A percentile compares a stretch with the other conserved stretches of the same genome.
Conservation (phyloP, 441 rosid genomes). For the Raphanus hybrid region DNA sequence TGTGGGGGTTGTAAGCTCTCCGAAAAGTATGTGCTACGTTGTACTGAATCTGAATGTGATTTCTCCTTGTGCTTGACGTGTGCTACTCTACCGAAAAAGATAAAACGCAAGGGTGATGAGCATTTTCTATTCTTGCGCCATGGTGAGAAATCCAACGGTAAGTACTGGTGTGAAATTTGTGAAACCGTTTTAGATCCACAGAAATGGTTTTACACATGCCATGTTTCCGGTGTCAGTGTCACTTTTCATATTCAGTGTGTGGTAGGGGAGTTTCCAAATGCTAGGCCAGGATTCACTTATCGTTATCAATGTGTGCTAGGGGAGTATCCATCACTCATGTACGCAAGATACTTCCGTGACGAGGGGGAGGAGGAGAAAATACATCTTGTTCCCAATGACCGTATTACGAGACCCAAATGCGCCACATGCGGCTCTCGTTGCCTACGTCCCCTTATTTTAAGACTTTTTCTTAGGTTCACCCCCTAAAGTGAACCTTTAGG, state of each 20-base stretch:
- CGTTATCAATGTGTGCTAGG: neutral
- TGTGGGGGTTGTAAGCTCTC: neutral
- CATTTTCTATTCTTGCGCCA: slow-evolving; percentile 10
- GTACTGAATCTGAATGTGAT: slow-evolving; percentile 15
- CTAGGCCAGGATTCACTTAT: slow-evolving; percentile 10
- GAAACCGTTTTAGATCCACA: slow-evolving; percentile 21
- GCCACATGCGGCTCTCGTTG: no score
- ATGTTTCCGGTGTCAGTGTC: neutral
- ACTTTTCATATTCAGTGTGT: slow-evolving; percentile 17
- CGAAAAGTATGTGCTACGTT: neutral
- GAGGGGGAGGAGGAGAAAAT: no score
- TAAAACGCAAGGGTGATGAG: slow-evolving; percentile 23
- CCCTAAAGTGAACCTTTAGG: no score
- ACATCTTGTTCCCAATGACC: no score
- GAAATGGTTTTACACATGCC: slow-evolving; percentile 27
- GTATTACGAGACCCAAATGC: no score
- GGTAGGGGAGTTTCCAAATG: neutral
- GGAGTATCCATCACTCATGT: no score
- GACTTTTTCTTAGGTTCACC: no score
- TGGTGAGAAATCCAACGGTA: slow-evolving; percentile 3
- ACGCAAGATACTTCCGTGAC: no score
- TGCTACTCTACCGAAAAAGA: slow-evolving; percentile 18
- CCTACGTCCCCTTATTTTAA: no score
- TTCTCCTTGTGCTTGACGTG: slow-evolving; percentile 16
- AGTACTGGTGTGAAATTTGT: slow-evolving; percentile 31